These are phyloP conservation scores for Eutrema japonicum DNA, from an alignment of 345 rosid genomes.

Conservation along the genomic window DNA sequence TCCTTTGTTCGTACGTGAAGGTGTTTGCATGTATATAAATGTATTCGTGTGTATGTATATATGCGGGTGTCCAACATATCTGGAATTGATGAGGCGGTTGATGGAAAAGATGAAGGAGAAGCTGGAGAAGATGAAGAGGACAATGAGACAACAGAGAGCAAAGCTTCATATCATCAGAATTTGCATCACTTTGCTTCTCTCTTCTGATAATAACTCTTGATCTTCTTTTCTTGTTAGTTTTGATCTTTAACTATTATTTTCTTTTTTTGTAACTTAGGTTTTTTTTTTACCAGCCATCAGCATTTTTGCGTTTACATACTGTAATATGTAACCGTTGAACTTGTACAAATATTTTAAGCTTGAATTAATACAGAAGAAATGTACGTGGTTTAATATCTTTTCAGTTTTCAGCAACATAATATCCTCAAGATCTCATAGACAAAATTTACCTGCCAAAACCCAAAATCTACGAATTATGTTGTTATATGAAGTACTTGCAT, in stretches of 20 bases:
- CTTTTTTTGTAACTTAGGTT: not conserved
- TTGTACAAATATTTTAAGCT: constrained; percentile 31
- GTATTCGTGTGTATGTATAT: constrained; percentile 30
- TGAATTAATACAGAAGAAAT: not conserved
- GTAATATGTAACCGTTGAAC: constrained; percentile 28
- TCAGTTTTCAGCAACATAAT: constrained; percentile 28
- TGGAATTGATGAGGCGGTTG: constrained; percentile 37
- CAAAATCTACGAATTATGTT: not conserved
- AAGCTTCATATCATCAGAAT: constrained; percentile 63
- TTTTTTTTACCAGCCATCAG: not conserved
- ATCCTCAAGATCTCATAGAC: constrained; percentile 9
- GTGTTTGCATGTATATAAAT: constrained; percentile 32
- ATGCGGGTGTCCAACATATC: constrained; percentile 22
- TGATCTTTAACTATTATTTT: not conserved
- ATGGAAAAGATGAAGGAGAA: constrained; percentile 52
- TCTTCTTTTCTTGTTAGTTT: constrained; percentile 1
- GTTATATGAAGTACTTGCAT: not conserved
- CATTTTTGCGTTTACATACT: constrained; percentile 25
- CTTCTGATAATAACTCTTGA: constrained; percentile 48
- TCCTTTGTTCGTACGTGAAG: constrained; percentile 34
- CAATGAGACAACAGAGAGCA: constrained; percentile 64
- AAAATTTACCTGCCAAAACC: constrained; percentile 17
- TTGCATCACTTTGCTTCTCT: constrained; percentile 72
- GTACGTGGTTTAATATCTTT: not conserved
- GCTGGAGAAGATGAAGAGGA: constrained; percentile 60